Conservation (phyloP, 306 rosid species). For the Chamaecrista fasciculata region DNA sequence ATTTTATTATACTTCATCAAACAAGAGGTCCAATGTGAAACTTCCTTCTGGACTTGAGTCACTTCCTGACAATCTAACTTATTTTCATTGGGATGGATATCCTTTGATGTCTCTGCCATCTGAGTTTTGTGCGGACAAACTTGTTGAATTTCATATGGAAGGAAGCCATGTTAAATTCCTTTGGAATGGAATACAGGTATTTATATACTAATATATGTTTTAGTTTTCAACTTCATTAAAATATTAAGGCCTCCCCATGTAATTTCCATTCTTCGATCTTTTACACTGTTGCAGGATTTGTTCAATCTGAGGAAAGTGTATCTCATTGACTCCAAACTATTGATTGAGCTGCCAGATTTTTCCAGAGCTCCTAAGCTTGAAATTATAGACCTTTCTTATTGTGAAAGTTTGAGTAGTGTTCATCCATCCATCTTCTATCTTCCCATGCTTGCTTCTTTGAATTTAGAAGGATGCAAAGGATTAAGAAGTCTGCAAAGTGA, state of each 20-base stretch:
- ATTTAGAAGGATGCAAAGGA: not conserved
- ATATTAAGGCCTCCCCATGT: not conserved
- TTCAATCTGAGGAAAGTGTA: not conserved
- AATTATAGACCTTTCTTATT: accelerated
- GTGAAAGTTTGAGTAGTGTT: not conserved
- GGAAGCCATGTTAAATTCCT: constrained; percentile 21
- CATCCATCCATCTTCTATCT: not conserved
- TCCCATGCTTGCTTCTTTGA: not conserved
- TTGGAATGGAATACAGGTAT: constrained; percentile 30
- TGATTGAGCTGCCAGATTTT: constrained; percentile 18
- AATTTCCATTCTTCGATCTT: not conserved
- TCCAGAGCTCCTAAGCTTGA: not conserved
- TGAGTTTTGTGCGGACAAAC: constrained; percentile 13
- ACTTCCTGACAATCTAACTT: not conserved
- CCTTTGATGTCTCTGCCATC: constrained; percentile 28
- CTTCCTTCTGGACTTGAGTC: not conserved
- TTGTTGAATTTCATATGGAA: constrained; percentile 20
- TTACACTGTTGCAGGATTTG: constrained; percentile 11
- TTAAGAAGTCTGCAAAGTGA: not conserved
- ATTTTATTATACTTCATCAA: not conserved
- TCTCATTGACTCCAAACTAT: not conserved
- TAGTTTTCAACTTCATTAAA: not conserved
- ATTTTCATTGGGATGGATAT: constrained; percentile 23
- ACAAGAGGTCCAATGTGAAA: not conserved
- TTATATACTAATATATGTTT: not conserved